A percentile compares a stretch with the other conserved stretches of the same genome.
Conservation (phyloP, 352 stramenopile species). For the Phytophthora cryptogea region DNA sequence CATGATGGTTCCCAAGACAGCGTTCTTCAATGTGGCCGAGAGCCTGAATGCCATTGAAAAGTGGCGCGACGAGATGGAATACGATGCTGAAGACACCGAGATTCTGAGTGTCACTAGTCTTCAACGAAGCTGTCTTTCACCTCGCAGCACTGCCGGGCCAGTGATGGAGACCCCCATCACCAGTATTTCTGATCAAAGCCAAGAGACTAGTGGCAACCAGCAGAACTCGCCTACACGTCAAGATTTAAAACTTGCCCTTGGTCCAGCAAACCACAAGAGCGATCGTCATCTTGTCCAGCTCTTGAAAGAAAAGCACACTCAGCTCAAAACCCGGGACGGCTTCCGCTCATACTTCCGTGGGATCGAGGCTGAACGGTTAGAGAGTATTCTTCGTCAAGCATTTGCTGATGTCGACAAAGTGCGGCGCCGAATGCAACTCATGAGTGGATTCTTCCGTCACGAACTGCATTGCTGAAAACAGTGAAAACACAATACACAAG, state of each 20-base stretch:
- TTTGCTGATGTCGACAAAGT: slow-evolving; percentile 64
- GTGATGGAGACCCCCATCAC: not conserved
- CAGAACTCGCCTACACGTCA: slow-evolving; percentile 21
- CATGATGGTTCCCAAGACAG: slow-evolving; percentile 25
- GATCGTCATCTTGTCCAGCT: slow-evolving; percentile 56
- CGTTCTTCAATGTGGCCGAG: slow-evolving; percentile 76
- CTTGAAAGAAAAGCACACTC: slow-evolving; percentile 55
- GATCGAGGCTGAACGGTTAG: slow-evolving; percentile 55
- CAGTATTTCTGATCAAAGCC: not conserved
- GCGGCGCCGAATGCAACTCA: slow-evolving; percentile 66
- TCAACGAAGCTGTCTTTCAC: slow-evolving; percentile 38
- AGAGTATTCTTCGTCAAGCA: slow-evolving; percentile 49
- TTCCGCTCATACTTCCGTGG: slow-evolving; percentile 72
- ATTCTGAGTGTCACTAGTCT: slow-evolving; percentile 27
- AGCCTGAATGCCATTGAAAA: slow-evolving; percentile 76
- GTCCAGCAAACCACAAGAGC: slow-evolving; percentile 46
- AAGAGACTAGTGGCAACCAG: slow-evolving; percentile 14
- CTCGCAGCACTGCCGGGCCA: not conserved
- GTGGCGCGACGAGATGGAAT: slow-evolving; percentile 74
- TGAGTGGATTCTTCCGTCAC: slow-evolving; percentile 58
- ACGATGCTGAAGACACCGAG: slow-evolving; percentile 31
- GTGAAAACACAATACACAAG: slow-evolving; percentile 10
- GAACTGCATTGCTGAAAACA: slow-evolving; percentile 18
- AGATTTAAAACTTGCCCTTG: slow-evolving; percentile 15
- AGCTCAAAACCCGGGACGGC: slow-evolving; percentile 76